Evolutionary conservation across 352 stramenopile genomes (phyloP).

Genomic region (Saprolegnia parasitica): DNA sequence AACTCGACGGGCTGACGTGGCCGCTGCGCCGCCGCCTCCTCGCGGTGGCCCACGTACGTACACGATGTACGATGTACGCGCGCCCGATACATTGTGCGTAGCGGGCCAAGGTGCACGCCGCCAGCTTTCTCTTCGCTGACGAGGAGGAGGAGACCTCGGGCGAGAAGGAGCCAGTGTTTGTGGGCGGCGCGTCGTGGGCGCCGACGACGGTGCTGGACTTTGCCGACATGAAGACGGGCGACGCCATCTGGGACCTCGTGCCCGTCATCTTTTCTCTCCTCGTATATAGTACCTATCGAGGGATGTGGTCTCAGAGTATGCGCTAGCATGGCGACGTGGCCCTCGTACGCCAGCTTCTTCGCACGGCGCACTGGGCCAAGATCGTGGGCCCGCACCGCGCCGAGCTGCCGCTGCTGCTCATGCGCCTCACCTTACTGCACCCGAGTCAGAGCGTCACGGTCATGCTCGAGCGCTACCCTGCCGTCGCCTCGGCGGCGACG

Average conservation of each 20-base stretch:
- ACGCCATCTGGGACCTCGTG: constrained; percentile 83
- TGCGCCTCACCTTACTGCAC: constrained; percentile 71
- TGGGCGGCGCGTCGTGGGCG: constrained; percentile 49
- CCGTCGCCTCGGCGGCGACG: constrained; percentile 33
- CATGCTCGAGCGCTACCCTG: constrained; percentile 67
- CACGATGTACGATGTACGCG: neutral
- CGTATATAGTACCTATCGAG: no score
- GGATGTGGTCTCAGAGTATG: no score
- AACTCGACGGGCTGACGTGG: neutral
- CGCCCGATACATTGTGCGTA: neutral
- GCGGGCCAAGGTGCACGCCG: neutral
- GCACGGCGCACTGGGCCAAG: constrained; percentile 59
- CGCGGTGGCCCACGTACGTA: constrained; percentile 2
- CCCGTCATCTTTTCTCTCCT: constrained; percentile 72
- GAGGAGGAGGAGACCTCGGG: neutral
- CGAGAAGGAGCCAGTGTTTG: constrained; percentile 35
- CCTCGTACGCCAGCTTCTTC: constrained; percentile 55
- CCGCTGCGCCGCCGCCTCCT: constrained; percentile 1
- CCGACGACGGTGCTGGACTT: constrained; percentile 81
- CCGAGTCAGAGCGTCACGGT: constrained; percentile 65
- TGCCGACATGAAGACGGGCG: constrained; percentile 78
- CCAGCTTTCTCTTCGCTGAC: constrained; percentile 15
- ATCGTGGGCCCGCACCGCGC: constrained; percentile 37
- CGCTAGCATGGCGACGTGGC: constrained; percentile 60
- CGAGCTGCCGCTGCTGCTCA: constrained; percentile 18